These are phyloP conservation scores for Pyrus bretschneideri DNA, from an alignment of 306 rosid genomes.

Conservation along the genomic window DNA sequence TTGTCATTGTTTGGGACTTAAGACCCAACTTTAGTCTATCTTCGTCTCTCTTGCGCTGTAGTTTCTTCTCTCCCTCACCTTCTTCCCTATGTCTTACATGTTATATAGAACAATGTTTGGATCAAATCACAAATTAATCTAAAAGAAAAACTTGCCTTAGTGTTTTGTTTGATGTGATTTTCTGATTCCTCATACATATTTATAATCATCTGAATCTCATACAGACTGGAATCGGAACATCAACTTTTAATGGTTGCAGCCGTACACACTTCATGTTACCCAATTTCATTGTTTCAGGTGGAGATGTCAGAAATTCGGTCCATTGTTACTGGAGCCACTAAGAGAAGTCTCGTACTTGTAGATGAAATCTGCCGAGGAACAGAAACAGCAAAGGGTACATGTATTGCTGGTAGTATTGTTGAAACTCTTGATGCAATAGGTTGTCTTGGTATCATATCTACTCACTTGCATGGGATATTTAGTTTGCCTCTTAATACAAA, in stretches of 20 bases:
- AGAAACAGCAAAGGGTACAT: slow-evolving; percentile 94
- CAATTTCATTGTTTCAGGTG: slow-evolving; percentile 46
- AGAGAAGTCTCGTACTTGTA: slow-evolving; percentile 83
- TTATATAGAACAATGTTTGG: background rate
- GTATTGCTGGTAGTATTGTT: slow-evolving; percentile 88
- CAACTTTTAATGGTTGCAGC: background rate
- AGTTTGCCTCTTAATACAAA: slow-evolving; percentile 59
- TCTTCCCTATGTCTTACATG: background rate
- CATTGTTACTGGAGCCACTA: slow-evolving; percentile 55
- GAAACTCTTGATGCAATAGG: slow-evolving; percentile 76
- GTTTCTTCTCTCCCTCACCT: background rate
- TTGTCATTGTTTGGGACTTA: background rate
- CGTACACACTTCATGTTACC: background rate
- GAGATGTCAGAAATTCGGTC: slow-evolving; percentile 95
- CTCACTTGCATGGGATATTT: slow-evolving; percentile 90
- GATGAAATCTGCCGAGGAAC: slow-evolving; percentile 99
- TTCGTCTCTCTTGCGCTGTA: background rate
- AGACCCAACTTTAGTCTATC: background rate
- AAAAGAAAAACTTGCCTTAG: background rate
- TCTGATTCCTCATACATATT: background rate
- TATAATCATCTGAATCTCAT: background rate
- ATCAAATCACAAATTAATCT: background rate
- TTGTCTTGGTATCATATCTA: slow-evolving; percentile 86
- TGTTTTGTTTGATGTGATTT: too few species aligned
- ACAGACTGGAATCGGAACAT: background rate